Percentiles rank a stretch among this genome's conserved stretches.
phyloP scores from a whole-genome alignment of 2,329 filamentous ascomycete genomes.

The Myriosclerotinia scirpicola region DNA sequence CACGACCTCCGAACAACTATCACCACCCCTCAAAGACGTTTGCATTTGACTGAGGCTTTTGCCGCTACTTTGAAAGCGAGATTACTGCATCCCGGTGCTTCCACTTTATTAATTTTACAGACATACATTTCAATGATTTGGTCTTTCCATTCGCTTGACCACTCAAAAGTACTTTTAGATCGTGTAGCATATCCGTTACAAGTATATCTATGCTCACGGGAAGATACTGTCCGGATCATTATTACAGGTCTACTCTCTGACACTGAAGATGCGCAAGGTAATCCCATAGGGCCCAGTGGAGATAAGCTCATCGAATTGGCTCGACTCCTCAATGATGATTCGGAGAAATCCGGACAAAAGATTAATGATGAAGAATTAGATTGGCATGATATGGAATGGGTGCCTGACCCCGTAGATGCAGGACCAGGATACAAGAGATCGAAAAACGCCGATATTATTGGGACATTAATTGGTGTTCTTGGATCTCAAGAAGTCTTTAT shows the following conservation, averaged over 20 bases:
- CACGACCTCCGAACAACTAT: slow-evolving; percentile 72
- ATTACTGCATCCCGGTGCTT: slow-evolving; percentile 72
- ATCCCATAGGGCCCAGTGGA: slow-evolving; percentile 42
- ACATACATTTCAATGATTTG: slow-evolving; percentile 79
- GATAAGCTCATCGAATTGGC: slow-evolving; percentile 66
- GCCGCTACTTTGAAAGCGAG: slow-evolving; percentile 63
- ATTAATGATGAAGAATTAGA: slow-evolving; percentile 71
- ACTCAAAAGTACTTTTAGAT: slow-evolving; percentile 74
- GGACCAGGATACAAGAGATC: slow-evolving; percentile 88
- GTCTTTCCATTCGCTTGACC: slow-evolving; percentile 72
- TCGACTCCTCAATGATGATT: slow-evolving; percentile 51
- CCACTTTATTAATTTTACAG: slow-evolving; percentile 72
- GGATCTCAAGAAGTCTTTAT: slow-evolving; percentile 91
- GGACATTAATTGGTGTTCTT: slow-evolving; percentile 82
- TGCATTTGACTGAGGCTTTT: slow-evolving; percentile 70
- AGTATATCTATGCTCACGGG: slow-evolving; percentile 72
- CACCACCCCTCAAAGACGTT: slow-evolving; percentile 65
- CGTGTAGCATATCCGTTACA: slow-evolving; percentile 72
- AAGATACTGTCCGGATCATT: slow-evolving; percentile 76
- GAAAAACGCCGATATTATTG: slow-evolving; percentile 86
- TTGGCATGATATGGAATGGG: slow-evolving; percentile 92
- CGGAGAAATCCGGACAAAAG: slow-evolving; percentile 51
- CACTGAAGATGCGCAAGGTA: slow-evolving; percentile 47
- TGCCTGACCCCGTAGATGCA: slow-evolving; percentile 89
- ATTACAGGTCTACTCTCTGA: slow-evolving; percentile 71